phyloP scores from a whole-genome alignment of 192 early-diverging fungal genomes.

The Coemansia brasiliensis region DNA sequence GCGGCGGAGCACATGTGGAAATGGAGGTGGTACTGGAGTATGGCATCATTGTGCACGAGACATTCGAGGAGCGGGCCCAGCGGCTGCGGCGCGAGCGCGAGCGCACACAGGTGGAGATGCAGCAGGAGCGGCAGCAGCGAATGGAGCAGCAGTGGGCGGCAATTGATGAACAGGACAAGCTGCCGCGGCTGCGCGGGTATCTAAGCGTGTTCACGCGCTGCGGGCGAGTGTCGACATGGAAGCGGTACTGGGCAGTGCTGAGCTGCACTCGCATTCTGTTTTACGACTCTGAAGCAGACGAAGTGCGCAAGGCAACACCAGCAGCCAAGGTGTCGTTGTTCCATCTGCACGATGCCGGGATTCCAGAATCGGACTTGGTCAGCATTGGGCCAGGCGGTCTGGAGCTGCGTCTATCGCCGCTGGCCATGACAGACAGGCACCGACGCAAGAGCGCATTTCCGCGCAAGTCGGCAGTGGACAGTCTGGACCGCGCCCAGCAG shows the following conservation, averaged over 20 bases:
- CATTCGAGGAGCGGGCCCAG: conserved; percentile 22
- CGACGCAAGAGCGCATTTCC: conserved; percentile 53
- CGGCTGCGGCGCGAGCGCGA: conserved; percentile 18
- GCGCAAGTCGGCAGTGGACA: conserved; percentile 14
- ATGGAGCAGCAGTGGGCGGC: conserved; percentile 36
- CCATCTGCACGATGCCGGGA: conserved; percentile 36
- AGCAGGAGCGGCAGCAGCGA: conserved; percentile 21
- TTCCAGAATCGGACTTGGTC: conserved; percentile 46
- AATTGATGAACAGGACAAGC: conserved; percentile 31
- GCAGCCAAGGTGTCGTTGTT: conserved; percentile 45
- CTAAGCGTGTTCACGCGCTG: conserved; percentile 52
- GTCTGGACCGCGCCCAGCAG: conserved; percentile 8
- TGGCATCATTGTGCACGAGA: conserved; percentile 54
- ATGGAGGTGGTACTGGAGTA: conserved; percentile 54
- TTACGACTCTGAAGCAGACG: conserved; percentile 41
- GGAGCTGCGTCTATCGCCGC: conserved; percentile 47
- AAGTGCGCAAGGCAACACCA: conserved; percentile 19
- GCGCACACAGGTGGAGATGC: conserved; percentile 13
- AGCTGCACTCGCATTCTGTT: conserved; percentile 38
- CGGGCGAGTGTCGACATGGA: conserved; percentile 53
- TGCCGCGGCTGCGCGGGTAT: conserved; percentile 32
- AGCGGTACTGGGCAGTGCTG: conserved; percentile 53
- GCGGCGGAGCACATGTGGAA: conserved; percentile 52
- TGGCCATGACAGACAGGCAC: conserved; percentile 57
- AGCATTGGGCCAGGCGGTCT: conserved; percentile 49